These are phyloP conservation scores for Aspergillus fumigatiaffinis DNA, from an alignment of 2,329 filamentous ascomycete genomes.

Conservation along the genomic window DNA sequence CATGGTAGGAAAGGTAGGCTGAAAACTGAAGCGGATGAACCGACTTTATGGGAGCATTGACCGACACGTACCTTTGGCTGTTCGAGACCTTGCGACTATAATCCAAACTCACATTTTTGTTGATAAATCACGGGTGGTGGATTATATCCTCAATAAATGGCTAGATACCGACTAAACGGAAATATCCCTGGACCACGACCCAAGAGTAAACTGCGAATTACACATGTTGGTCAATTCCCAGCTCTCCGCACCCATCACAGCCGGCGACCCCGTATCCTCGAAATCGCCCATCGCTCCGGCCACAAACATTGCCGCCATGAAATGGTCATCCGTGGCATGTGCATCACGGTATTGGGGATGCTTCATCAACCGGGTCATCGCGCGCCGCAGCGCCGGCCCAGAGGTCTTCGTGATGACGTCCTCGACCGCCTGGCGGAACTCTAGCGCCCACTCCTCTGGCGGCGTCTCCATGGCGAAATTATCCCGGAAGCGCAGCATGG, in stretches of 20 bases:
- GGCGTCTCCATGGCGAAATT: slow-evolving; percentile 59
- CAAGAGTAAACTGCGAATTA: slow-evolving; percentile 58
- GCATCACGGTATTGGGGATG: slow-evolving; percentile 63
- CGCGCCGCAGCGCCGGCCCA: slow-evolving; percentile 53
- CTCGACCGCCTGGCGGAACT: slow-evolving; percentile 63
- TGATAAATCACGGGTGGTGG: too few relatives aligned
- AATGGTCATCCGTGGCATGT: slow-evolving; percentile 68
- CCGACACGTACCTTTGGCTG: too few relatives aligned
- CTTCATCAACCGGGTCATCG: slow-evolving; percentile 63
- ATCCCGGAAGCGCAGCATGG: slow-evolving; percentile 61
- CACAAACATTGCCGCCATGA: slow-evolving; percentile 62
- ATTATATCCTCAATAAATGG: too few relatives aligned
- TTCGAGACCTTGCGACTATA: too few relatives aligned
- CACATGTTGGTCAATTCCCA: slow-evolving; percentile 66
- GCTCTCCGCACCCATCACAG: slow-evolving; percentile 50
- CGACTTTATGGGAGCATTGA: too few relatives aligned
- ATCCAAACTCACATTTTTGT: too few relatives aligned
- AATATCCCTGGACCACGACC: slow-evolving; percentile 29
- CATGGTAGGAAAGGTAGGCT: too few relatives aligned
- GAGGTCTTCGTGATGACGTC: slow-evolving; percentile 54
- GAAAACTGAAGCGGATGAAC: too few relatives aligned
- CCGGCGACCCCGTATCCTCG: slow-evolving; percentile 40
- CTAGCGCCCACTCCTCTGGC: slow-evolving; percentile 58
- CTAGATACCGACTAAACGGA: too few relatives aligned
- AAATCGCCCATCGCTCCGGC: slow-evolving; percentile 53